phyloP scores from a whole-genome alignment of 768 basidiomycete species.

The Lyophyllum atratum region DNA sequence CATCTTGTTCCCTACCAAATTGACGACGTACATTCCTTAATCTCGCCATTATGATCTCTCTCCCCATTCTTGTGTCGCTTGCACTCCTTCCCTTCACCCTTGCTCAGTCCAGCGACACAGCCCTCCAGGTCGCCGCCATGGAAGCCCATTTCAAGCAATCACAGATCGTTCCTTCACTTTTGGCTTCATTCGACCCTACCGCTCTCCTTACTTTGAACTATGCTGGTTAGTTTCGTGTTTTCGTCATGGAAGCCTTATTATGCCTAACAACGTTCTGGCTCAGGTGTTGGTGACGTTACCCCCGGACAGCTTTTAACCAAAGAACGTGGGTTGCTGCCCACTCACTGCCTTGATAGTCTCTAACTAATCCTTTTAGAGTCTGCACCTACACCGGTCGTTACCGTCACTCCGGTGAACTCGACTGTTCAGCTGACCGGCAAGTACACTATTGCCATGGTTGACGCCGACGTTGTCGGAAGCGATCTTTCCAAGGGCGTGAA shows the following conservation, averaged over 20 bases:
- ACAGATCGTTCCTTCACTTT: constrained; percentile 60
- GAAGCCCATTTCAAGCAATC: constrained; percentile 69
- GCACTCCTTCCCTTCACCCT: constrained; percentile 42
- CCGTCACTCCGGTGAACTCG: constrained; percentile 50
- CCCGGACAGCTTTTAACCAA: constrained; percentile 62
- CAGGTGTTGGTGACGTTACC: constrained; percentile 46
- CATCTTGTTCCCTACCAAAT: neutral
- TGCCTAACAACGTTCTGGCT: constrained; percentile 6
- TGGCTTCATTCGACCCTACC: constrained; percentile 60
- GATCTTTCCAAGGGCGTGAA: constrained; percentile 60
- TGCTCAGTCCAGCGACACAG: constrained; percentile 46
- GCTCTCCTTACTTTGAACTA: constrained; percentile 60
- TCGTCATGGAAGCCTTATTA: neutral
- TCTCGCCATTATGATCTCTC: constrained; percentile 30
- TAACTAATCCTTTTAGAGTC: constrained; percentile 48
- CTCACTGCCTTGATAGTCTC: neutral
- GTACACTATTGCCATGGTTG: constrained; percentile 76
- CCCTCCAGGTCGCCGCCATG: constrained; percentile 55
- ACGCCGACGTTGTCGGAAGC: constrained; percentile 68
- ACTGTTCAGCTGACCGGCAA: constrained; percentile 45
- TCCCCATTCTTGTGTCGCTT: constrained; percentile 34
- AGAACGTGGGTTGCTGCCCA: constrained; percentile 46
- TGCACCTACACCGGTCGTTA: constrained; percentile 52
- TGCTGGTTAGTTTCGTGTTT: constrained; percentile 28
- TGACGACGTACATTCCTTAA: constrained; percentile 19